phyloP scores from a whole-genome alignment of 805 yeast genomes.

The Clavispora santaluciae region DNA sequence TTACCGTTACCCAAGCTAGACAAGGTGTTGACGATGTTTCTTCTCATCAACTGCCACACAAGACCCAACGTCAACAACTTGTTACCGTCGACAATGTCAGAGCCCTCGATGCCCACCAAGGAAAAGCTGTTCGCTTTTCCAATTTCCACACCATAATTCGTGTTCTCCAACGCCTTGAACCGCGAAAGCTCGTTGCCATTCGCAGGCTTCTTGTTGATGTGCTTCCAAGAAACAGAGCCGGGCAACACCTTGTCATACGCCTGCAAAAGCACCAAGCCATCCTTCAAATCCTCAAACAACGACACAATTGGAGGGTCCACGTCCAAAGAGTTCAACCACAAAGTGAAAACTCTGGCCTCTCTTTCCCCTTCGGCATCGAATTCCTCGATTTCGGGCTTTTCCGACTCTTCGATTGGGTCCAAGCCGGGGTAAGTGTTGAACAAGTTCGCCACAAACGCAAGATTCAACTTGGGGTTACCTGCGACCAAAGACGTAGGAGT shows the following conservation, averaged over 20 bases:
- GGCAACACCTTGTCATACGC: constrained; percentile 96
- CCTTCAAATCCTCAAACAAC: constrained; percentile 90
- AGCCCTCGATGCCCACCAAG: constrained; percentile 95
- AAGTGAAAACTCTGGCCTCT: constrained; percentile 96
- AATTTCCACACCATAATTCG: constrained; percentile 96
- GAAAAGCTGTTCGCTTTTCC: constrained; percentile 93
- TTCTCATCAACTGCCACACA: constrained; percentile 98
- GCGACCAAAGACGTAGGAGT: constrained; percentile 91
- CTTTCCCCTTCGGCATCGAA: constrained; percentile 99
- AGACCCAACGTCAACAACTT: constrained; percentile 84
- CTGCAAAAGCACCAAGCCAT: constrained; percentile 82
- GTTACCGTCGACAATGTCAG: constrained; percentile 93
- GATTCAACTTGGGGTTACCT: constrained; percentile 93
- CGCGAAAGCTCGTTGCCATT: constrained; percentile 73
- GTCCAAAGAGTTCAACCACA: constrained; percentile 95
- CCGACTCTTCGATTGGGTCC: constrained; percentile 89
- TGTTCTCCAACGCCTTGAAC: constrained; percentile 93
- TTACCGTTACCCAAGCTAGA: constrained; percentile 70
- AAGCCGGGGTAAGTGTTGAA: constrained; percentile 96
- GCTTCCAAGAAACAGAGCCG: constrained; percentile 75
- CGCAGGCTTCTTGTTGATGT: constrained; percentile 79
- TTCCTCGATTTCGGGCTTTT: constrained; percentile 91
- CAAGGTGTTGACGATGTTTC: constrained; percentile 85
- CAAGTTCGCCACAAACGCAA: constrained; percentile 95
- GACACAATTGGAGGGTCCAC: constrained; percentile 93